phyloP scores from a whole-genome alignment of 768 basidiomycete genomes.

The Suillus ampliporus region DNA sequence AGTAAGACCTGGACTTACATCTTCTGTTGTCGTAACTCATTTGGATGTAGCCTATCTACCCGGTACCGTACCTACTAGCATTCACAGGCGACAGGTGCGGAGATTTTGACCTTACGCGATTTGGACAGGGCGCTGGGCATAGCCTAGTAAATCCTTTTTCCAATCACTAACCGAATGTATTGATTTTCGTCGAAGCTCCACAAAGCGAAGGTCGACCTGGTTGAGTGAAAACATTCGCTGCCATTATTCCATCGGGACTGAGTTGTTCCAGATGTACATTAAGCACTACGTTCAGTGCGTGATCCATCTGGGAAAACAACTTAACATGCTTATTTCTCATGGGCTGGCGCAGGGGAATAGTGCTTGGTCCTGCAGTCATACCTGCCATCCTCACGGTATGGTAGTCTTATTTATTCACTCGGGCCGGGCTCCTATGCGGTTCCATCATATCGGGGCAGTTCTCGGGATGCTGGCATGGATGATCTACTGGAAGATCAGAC shows the following conservation, averaged over 20 bases:
- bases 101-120: conserved; percentile 43
- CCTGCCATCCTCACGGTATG: conserved; percentile 43
- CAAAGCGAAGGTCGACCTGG: conserved; percentile 40
- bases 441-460: conserved; percentile 38
- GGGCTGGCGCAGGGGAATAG: conserved; percentile 33
- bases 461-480: conserved; percentile 45
- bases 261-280: conserved; percentile 31
- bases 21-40: not conserved
- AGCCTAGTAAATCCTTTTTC: conserved; percentile 31
- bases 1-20: conserved; percentile 21
- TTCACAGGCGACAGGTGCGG: conserved; percentile 35
- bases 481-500: conserved; percentile 42
- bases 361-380: conserved; percentile 42
- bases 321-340: not conserved
- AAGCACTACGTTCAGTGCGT: conserved; percentile 42
- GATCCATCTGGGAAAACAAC: not conserved
- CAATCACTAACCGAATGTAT: not conserved
- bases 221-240: conserved; percentile 28
- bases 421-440: conserved; percentile 37
- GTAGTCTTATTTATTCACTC: conserved; percentile 41
- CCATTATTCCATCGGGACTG: not conserved
- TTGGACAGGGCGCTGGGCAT: conserved; percentile 44
- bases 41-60: conserved; percentile 25
- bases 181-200: conserved; percentile 27
- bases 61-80: conserved; percentile 42